Percentiles rank a stretch among this genome's conserved stretches.
phyloP scores from a whole-genome alignment of 495 filamentous ascomycete genomes.

The Niebla homalea region DNA sequence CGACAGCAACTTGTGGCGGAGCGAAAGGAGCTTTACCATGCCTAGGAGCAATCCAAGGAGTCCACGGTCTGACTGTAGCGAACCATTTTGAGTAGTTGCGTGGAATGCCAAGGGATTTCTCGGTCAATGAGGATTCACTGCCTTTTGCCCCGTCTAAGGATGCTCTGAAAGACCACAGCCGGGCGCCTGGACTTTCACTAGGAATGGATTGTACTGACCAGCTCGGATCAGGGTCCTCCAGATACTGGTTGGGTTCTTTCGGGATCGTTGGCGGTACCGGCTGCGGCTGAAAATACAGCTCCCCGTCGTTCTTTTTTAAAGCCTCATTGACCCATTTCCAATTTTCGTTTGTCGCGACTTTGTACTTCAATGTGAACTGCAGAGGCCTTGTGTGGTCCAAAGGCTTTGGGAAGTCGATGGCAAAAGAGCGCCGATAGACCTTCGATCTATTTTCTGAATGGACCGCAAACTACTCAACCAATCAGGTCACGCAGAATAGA shows the following conservation, averaged over 20 bases:
- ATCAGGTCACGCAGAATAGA: conserved; percentile 19
- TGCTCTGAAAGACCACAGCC: conserved; percentile 56
- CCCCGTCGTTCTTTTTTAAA: conserved; percentile 46
- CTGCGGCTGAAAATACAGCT: conserved; percentile 35
- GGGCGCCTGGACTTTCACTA: conserved; percentile 58
- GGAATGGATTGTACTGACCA: conserved; percentile 40
- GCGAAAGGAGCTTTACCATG: conserved; percentile 58
- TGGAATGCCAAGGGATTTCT: conserved; percentile 50
- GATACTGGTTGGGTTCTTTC: conserved; percentile 37
- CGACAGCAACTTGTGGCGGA: conserved; percentile 62
- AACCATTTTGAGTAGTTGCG: conserved; percentile 52
- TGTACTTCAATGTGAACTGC: conserved; percentile 67
- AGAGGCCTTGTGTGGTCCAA: conserved; percentile 27
- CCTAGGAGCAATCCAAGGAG: conserved; percentile 75
- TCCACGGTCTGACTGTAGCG: conserved; percentile 63
- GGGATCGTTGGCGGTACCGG: neutral
- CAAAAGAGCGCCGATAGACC: conserved; percentile 27
- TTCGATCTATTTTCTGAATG: conserved; percentile 6
- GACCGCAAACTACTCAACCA: conserved; percentile 32
- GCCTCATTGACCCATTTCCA: conserved; percentile 72
- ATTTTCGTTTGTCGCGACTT: conserved; percentile 32
- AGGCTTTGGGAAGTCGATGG: conserved; percentile 16
- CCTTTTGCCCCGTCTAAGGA: conserved; percentile 39
- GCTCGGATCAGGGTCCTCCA: conserved; percentile 43
- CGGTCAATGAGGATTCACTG: conserved; percentile 38